These are phyloP conservation scores for Dissophora ornata DNA, from an alignment of 192 early-diverging fungal genomes.

Conservation along the genomic window DNA sequence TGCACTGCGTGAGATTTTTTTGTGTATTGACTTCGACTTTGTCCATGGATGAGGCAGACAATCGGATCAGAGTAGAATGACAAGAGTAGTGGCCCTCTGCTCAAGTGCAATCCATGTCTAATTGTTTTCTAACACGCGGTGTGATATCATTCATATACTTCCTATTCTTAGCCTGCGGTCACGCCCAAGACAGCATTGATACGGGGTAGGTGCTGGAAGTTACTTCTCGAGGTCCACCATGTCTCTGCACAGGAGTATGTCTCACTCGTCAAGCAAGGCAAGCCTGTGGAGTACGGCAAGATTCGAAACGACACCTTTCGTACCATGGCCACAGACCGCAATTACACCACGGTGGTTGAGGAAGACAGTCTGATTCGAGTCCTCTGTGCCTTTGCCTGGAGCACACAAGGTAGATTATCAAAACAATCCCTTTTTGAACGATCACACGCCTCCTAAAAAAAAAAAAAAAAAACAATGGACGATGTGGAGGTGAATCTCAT, in stretches of 20 bases:
- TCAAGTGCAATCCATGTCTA: no score
- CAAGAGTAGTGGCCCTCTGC: no score
- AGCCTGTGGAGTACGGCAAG: constrained; percentile 79
- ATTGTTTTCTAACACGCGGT: no score
- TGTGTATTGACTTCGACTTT: no score
- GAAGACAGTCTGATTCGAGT: constrained; percentile 81
- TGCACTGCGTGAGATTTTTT: constrained; percentile 29
- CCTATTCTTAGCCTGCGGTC: background rate
- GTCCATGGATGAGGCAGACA: no score
- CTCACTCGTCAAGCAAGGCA: constrained; percentile 74
- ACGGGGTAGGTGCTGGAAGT: constrained; percentile 77
- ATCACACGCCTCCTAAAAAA: no score
- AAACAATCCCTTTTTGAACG: constrained; percentile 3
- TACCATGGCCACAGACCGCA: constrained; percentile 82
- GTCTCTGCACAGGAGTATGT: constrained; percentile 80
- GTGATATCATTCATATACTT: no score
- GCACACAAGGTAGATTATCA: constrained; percentile 71
- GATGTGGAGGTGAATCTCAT: no score
- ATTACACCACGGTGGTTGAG: constrained; percentile 76
- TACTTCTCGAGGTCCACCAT: constrained; percentile 77
- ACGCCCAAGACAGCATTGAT: constrained; percentile 33
- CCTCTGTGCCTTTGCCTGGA: constrained; percentile 90
- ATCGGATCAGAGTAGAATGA: no score
- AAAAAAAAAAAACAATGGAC: no score
- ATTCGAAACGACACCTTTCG: constrained; percentile 93